Percentiles rank a stretch among this genome's conserved stretches.
Evolutionary conservation across 179 eudicot species (phyloP).

Genomic region (Silene noctiflora): DNA sequence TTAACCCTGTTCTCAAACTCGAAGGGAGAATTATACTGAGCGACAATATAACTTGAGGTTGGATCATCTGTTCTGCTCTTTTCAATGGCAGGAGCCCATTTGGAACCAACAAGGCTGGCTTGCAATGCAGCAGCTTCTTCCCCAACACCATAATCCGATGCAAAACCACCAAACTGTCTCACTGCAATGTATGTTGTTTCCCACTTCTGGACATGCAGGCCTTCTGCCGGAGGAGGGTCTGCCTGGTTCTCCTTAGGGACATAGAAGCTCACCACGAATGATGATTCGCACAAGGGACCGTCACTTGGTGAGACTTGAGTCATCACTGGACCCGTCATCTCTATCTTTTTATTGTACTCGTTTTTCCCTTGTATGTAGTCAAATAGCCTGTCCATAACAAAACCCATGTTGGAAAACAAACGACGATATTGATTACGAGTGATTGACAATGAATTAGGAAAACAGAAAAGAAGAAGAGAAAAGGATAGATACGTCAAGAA

Average conservation of each 20-base stretch:
- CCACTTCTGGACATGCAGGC: slow-evolving; percentile 57
- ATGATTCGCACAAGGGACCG: slow-evolving; percentile 81
- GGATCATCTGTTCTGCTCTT: slow-evolving; percentile 37
- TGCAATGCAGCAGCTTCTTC: slow-evolving; percentile 57
- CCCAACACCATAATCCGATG: slow-evolving; percentile 45
- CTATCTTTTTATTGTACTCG: slow-evolving; percentile 45
- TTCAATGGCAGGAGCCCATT: slow-evolving; percentile 52
- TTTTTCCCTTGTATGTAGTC: slow-evolving; percentile 78
- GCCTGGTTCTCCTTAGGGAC: slow-evolving; percentile 69
- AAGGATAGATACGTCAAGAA: slow-evolving; percentile 47
- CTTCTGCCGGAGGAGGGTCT: slow-evolving; percentile 65
- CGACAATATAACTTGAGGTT: slow-evolving; percentile 47
- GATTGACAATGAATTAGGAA: too few relatives aligned
- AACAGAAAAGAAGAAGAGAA: neutral
- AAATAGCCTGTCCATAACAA: slow-evolving; percentile 47
- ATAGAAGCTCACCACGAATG: slow-evolving; percentile 75
- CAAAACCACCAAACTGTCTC: slow-evolving; percentile 73
- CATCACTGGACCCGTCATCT: slow-evolving; percentile 89
- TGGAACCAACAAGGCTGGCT: slow-evolving; percentile 50
- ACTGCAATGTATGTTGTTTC: slow-evolving; percentile 55
- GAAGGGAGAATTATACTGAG: slow-evolving; percentile 85
- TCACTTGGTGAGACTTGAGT: slow-evolving; percentile 73
- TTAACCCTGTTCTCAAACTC: slow-evolving; percentile 71
- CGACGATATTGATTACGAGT: too few relatives aligned
- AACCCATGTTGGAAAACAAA: too few relatives aligned